phyloP scores from a whole-genome alignment of 192 early-diverging fungal genomes.

The Cladochytrium replicatum region DNA sequence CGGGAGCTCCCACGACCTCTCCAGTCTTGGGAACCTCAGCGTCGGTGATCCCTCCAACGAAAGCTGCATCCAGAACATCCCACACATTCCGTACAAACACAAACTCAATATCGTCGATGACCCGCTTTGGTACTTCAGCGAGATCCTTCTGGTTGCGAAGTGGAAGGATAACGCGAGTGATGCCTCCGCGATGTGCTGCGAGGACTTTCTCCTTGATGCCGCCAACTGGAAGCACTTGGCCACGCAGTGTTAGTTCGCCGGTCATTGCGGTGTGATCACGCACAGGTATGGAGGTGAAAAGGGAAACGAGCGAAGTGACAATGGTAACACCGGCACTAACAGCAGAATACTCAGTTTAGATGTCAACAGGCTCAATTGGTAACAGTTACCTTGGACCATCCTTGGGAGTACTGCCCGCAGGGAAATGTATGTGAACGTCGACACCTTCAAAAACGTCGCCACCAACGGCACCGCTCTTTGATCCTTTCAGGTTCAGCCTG shows the following conservation, averaged over 20 bases:
- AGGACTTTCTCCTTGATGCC: conserved; percentile 84
- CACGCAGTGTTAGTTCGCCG: conserved; percentile 75
- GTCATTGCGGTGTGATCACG: conserved; percentile 60
- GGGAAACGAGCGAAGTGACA: conserved; percentile 66
- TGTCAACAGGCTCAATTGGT: too few species aligned
- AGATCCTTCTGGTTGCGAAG: conserved; percentile 61
- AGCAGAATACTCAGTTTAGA: too few species aligned
- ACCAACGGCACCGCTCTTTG: conserved; percentile 12
- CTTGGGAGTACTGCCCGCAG: conserved; percentile 68
- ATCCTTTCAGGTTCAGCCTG: conserved; percentile 40
- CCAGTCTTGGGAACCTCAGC: too few species aligned
- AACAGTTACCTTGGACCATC: conserved; percentile 68
- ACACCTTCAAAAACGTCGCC: conserved; percentile 42
- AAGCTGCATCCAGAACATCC: conserved; percentile 62
- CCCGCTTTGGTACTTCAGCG: conserved; percentile 56
- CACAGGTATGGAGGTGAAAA: conserved; percentile 50
- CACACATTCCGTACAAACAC: conserved; percentile 52
- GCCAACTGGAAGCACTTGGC: conserved; percentile 71
- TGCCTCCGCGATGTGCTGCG: conserved; percentile 66
- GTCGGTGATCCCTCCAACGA: too few species aligned
- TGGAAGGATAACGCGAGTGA: conserved; percentile 65
- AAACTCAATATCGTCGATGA: conserved; percentile 60
- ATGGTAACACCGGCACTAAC: conserved; percentile 55
- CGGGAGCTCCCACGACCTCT: too few species aligned
- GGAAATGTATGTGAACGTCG: conserved; percentile 83